Evolutionary conservation across 1,284 basidiomycete species (phyloP), one percentile per base, ranked within the genome.

Genomic region (Ceratobasidium sp.): DNA sequence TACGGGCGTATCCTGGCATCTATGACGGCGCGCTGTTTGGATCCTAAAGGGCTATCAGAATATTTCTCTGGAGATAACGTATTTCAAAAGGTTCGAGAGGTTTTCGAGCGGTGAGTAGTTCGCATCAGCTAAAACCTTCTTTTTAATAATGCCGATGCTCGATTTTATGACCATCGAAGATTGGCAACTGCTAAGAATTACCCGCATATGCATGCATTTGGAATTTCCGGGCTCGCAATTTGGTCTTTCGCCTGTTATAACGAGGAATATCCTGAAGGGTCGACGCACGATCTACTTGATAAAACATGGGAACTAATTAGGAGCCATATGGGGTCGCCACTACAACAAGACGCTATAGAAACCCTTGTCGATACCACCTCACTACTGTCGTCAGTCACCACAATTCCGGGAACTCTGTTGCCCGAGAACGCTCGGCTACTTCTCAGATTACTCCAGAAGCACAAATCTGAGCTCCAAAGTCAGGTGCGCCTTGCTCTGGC

Each of bases 1-100:
- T 67, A 67, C 22, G 19, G 27, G 15, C 65, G 65, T 33, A 67
- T 67, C 9, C 24, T 65, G 24, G 36, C 22, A 7, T 51, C 47
- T 5, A 65, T 65, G 63, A 29, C 63, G 7, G 1, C 45, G 4
- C 65, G 56, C 17, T 67, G 65, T 44, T 8, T 36, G 24, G 51
- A 67, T 14, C 65, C 65, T 9, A 4, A 2, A 14, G 50, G 17
- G 1, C 65, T 67, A 5, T 24, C 53, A 7, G 24, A 27, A 41
- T 15, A 5, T 24, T 27, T 54, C 19, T 44, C 19, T 17, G n/a
- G 54, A 1, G n/a, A 19, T 0, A 29, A 2, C 5, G 1, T 29
- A 2, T 22, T 9, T n/a, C n/a, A 67, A 11, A 14, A 5, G 2
- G 51, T 54, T 44, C 14, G 56, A 27, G 15, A 22, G 19, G 51